A percentile compares a stretch with the other conserved stretches of the same genome.
These are phyloP conservation scores for Boletus sp. DNA, from an alignment of 768 basidiomycete genomes.

Conservation along the genomic window DNA sequence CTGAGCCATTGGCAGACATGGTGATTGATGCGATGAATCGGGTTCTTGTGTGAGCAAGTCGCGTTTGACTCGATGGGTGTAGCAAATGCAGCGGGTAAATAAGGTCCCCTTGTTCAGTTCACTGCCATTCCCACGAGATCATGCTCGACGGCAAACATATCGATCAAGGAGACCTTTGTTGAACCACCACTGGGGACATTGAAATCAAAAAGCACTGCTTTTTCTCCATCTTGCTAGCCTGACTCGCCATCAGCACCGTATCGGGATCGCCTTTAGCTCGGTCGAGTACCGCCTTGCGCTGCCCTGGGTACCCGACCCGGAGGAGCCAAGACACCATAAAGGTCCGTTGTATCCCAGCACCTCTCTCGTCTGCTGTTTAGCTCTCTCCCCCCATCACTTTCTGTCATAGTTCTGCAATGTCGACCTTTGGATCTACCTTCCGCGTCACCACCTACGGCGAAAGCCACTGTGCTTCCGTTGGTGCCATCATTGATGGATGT, in stretches of 20 bases:
- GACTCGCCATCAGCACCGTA: neutral
- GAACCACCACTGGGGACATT: neutral
- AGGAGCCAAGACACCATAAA: constrained; percentile 15
- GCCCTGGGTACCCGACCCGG: constrained; percentile 8
- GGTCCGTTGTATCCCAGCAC: constrained; percentile 6
- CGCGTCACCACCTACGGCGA: constrained; percentile 98
- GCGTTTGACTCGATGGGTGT: constrained; percentile 1
- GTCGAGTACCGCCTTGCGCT: constrained; percentile 23
- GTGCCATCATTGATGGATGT: constrained; percentile 96
- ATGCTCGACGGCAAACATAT: neutral
- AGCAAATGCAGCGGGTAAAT: neutral
- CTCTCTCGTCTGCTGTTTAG: constrained; percentile 1
- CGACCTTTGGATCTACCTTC: constrained; percentile 87
- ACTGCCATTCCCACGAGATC: constrained; percentile 23
- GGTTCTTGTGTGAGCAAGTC: neutral
- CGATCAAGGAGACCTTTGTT: neutral
- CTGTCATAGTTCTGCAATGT: constrained; percentile 53
- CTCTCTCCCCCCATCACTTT: constrained; percentile 16
- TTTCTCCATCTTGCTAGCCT: neutral
- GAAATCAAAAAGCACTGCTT: neutral
- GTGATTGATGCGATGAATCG: neutral
- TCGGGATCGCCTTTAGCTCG: constrained; percentile 16
- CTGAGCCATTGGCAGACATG: constrained; percentile 27
- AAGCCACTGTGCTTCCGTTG: constrained; percentile 95
- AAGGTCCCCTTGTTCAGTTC: too few species aligned